Percentiles rank a stretch among this genome's conserved stretches.
phyloP scores from a whole-genome alignment of 2,329 filamentous ascomycete genomes.

The Arthrobotrys sphaeroides region DNA sequence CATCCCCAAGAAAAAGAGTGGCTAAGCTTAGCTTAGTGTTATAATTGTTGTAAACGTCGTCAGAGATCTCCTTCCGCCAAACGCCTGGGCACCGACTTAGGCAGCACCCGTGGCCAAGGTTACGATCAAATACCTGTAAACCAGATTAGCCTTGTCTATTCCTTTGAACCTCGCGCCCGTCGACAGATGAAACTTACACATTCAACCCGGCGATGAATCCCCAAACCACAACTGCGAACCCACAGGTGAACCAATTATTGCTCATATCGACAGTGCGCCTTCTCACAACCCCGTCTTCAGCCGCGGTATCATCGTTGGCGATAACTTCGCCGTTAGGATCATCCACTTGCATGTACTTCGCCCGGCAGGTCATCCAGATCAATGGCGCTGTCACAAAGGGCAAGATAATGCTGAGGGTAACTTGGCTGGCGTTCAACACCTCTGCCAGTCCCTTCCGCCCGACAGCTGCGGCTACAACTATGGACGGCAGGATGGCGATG shows the following conservation, averaged over 20 bases:
- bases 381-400: constrained; percentile 85
- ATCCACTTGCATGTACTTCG: constrained; percentile 79
- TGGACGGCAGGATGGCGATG: constrained; percentile 82
- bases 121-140: constrained; percentile 45
- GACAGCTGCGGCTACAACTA: constrained; percentile 83
- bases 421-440: constrained; percentile 79
- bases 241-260: constrained; percentile 73
- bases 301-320: constrained; percentile 58
- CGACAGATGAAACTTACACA: constrained; percentile 56
- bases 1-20: not conserved
- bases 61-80: not conserved
- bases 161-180: constrained; percentile 33
- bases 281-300: constrained; percentile 56
- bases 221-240: constrained; percentile 73
- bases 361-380: constrained; percentile 83
- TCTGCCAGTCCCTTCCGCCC: constrained; percentile 75
- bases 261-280: constrained; percentile 70
- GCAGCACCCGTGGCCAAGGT: constrained; percentile 36
- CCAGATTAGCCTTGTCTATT: constrained; percentile 11
- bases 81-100: not conserved
- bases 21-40: not conserved
- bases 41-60: not conserved
- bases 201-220: constrained; percentile 79
- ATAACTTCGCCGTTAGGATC: constrained; percentile 56
- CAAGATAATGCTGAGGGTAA: constrained; percentile 78